Conservation (phyloP, 805 yeast species). For the Kockiozyma suomiensis region DNA sequence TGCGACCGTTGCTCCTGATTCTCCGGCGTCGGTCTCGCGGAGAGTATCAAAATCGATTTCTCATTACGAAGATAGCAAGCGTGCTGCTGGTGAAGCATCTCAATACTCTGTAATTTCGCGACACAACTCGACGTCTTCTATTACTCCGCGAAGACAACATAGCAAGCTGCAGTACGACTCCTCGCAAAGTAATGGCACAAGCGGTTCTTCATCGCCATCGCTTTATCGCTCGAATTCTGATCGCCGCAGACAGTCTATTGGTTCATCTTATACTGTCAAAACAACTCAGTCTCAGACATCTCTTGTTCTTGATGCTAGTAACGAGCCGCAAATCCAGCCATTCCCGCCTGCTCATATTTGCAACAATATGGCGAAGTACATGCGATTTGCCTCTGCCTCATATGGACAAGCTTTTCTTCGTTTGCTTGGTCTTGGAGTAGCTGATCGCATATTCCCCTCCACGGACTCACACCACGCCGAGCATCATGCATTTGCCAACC, state of each 20-base stretch:
- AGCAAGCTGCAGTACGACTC: background rate
- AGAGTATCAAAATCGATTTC: conserved; percentile 22
- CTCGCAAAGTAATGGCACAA: background rate
- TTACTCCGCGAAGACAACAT: background rate
- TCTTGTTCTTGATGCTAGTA: conserved; percentile 26
- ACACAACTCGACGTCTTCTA: conserved; percentile 15
- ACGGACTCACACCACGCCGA: conserved; percentile 39
- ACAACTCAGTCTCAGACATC: conserved; percentile 32
- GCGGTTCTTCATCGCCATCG: conserved; percentile 1
- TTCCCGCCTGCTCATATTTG: conserved; percentile 40
- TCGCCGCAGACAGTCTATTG: conserved; percentile 17
- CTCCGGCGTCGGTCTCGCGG: conserved; percentile 22
- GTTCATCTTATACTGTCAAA: conserved; percentile 23
- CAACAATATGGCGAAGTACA: conserved; percentile 40
- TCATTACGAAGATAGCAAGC: conserved; percentile 12
- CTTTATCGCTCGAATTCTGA: background rate
- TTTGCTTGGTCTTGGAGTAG: conserved; percentile 38
- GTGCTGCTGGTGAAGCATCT: background rate
- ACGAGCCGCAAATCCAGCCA: conserved; percentile 31
- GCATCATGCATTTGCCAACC: conserved; percentile 42
- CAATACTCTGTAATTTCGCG: conserved; percentile 2
- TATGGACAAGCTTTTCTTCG: conserved; percentile 44
- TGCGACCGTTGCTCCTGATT: conserved; percentile 16
- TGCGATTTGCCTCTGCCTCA: conserved; percentile 42
- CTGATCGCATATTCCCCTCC: conserved; percentile 35